These are phyloP conservation scores for Malus asiatica DNA, from an alignment of 306 rosid genomes.

Conservation along the genomic window DNA sequence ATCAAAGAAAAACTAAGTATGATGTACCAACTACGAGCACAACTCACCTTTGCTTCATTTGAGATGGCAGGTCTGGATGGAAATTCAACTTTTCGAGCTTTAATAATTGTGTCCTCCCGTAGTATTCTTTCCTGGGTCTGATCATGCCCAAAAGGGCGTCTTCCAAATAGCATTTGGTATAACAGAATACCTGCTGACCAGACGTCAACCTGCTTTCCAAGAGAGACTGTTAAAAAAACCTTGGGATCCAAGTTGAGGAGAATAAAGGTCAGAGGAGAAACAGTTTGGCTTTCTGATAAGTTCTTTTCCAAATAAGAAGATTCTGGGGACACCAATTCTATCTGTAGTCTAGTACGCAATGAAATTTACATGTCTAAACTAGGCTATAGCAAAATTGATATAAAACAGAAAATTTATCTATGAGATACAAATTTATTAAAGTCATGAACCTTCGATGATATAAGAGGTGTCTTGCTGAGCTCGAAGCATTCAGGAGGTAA, in stretches of 20 bases:
- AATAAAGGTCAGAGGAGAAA: neutral
- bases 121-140: constrained; percentile 93
- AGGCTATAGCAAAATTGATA: neutral
- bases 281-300: neutral
- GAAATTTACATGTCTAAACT: neutral
- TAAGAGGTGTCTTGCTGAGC: constrained; percentile 84
- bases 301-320: neutral
- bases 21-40: neutral
- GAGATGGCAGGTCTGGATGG: constrained; percentile 85
- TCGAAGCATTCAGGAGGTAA: constrained; percentile 98
- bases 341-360: neutral
- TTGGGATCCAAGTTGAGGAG: neutral
- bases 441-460: constrained; percentile 80
- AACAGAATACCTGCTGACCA: constrained; percentile 92
- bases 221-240: constrained; percentile 17
- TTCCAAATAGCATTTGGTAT: constrained; percentile 95
- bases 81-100: constrained; percentile 94
- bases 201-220: constrained; percentile 79
- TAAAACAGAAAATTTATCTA: neutral
- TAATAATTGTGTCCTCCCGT: constrained; percentile 93
- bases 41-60: constrained; percentile 91
- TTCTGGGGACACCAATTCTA: neutral
- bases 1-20: neutral
- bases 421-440: neutral
- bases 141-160: constrained; percentile 96